phyloP scores from a whole-genome alignment of 306 rosid species.

The Lupinus albus region DNA sequence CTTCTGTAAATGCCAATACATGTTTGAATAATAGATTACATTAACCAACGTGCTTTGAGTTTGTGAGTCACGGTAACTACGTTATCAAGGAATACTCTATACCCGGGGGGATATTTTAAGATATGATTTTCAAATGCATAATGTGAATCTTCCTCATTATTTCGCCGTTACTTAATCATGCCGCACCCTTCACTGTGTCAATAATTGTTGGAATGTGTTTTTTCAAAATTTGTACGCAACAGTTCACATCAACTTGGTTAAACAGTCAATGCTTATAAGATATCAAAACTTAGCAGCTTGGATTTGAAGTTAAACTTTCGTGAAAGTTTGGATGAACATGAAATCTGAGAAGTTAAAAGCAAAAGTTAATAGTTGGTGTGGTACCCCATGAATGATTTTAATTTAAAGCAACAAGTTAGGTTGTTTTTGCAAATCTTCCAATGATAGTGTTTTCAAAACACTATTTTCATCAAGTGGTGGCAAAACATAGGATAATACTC shows the following conservation, averaged over 20 bases:
- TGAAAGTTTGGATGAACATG: background rate
- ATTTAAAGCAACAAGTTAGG: too few relatives aligned
- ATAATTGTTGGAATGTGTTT: background rate
- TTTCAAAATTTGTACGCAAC: background rate
- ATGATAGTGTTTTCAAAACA: too few relatives aligned
- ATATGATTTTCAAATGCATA: too few relatives aligned
- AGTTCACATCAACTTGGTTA: background rate
- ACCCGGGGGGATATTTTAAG: too few relatives aligned
- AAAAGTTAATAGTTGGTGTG: too few relatives aligned
- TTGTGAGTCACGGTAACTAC: background rate
- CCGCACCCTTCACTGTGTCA: background rate
- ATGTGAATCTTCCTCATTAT: background rate
- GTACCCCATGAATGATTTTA: too few relatives aligned
- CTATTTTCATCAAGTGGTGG: background rate
- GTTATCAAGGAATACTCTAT: background rate
- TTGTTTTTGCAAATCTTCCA: too few relatives aligned
- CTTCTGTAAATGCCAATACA: background rate
- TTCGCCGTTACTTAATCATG: background rate
- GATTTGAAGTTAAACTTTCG: background rate
- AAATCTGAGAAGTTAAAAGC: background rate
- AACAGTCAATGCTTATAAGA: background rate
- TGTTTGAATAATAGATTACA: background rate
- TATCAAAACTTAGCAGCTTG: background rate
- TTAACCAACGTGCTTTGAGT: background rate
- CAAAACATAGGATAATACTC: background rate